A percentile compares a stretch with the other conserved stretches of the same genome.
These are phyloP conservation scores for Gonium pectorale DNA, from an alignment of 139 green algal species.

Conservation along the genomic window DNA sequence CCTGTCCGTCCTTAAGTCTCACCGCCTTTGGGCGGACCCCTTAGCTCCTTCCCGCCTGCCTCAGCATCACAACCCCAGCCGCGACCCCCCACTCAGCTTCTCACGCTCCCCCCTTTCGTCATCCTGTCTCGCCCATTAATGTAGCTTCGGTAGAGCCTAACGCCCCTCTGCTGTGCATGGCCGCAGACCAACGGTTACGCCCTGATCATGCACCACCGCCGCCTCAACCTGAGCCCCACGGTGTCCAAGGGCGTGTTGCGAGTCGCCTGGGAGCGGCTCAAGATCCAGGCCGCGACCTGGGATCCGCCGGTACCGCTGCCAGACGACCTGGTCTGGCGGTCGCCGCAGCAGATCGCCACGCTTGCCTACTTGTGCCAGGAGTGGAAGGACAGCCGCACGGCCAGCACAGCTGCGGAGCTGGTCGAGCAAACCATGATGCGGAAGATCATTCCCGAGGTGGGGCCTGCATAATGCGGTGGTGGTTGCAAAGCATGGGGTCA, in stretches of 20 bases:
- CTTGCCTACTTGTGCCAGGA: conserved; percentile 7
- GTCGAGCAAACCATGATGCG: neutral
- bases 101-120: neutral
- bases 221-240: neutral
- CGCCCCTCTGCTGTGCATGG: neutral
- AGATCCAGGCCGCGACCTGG: neutral
- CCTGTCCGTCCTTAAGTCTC: neutral
- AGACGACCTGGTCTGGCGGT: conserved; percentile 12
- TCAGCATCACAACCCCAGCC: conserved; percentile 1
- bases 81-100: neutral
- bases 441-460: conserved; percentile 27
- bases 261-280: conserved; percentile 8
- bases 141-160: neutral
- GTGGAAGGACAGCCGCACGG: conserved; percentile 25
- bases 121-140: neutral
- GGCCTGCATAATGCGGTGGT: neutral
- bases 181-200: conserved; percentile 21
- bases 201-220: conserved; percentile 22
- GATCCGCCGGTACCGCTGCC: conserved; percentile 22
- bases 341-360: neutral
- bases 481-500: neutral
- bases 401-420: conserved; percentile 18
- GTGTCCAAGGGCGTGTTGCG: neutral
- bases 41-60: conserved; percentile 2
- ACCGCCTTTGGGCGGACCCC: conserved; percentile 1